Base-by-base conservation (phyloP, 495 filamentous ascomycete species). In the Penicillium malachiteum region DNA sequence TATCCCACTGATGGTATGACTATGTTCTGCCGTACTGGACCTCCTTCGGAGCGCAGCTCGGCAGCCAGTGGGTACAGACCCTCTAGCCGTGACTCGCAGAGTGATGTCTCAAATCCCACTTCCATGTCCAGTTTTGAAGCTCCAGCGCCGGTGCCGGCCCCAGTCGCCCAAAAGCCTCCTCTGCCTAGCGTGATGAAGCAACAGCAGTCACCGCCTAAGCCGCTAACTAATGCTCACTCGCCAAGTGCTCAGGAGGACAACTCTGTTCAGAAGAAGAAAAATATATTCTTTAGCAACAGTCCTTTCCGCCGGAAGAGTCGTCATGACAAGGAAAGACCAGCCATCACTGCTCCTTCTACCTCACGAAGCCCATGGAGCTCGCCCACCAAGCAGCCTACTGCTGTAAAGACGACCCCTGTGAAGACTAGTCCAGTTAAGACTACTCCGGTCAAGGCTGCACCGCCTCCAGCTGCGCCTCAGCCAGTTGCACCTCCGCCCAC, bases 1-100 rank as follows among this genome's bases (percentile, higher is more conserved):
- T 96, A 96, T 65, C 94, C 93, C 5, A 84, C 89, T 62, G 94
- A 99, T 68, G 95, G 94, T 33, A 97, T 97, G 95, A 97, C 94
- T 2, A 96, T 97, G 89, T 89, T 96, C 59, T 97, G 95, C 71
- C 85, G 94, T 54, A 86, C 89, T 21, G 91, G 87, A 0, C 86
- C 90, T 43, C 87, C 88, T 41, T 96, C 92, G 17, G 92, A 95
- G 41, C 84, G 87, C 48, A 93, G 89, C 70, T 90, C 88, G 33
- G 86, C 82, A 55, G 79, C 88, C 34, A 88, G 87, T 57, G 71
- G 83, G 79, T 62, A 86, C 77, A 81, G 93, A 42, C 91, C 92
- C 48, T 87, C 88, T 21, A 96, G 93, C 66, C 87, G 91, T 57
- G 94, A 93, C 55, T 91, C 89, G 35, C 85, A 91, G 57, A 97